Evolutionary conservation across 2,329 filamentous ascomycete species (phyloP).

Genomic region (Exophiala bonariae): DNA sequence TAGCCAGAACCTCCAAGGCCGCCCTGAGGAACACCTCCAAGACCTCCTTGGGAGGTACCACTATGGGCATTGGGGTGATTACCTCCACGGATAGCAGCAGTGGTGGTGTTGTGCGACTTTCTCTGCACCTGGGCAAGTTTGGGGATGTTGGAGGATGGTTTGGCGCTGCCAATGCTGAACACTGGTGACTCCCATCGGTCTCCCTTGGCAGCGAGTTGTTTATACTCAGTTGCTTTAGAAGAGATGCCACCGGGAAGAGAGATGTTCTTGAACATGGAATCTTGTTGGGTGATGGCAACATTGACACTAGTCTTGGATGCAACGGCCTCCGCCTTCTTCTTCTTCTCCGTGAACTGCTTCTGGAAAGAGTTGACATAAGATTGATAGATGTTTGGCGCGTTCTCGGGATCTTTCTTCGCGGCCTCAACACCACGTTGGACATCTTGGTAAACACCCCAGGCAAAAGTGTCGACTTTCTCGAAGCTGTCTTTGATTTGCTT

Average conservation of each 20-base stretch:
- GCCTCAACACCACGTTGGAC: conserved; percentile 71
- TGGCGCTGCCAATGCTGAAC: conserved; percentile 80
- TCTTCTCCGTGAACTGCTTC: conserved; percentile 70
- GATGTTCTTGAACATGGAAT: conserved; percentile 89
- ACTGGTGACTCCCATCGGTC: conserved; percentile 93
- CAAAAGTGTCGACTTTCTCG: conserved; percentile 68
- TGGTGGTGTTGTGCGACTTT: conserved; percentile 56
- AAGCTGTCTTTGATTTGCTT: conserved; percentile 85
- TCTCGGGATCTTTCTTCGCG: conserved; percentile 67
- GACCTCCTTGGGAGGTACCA: not conserved
- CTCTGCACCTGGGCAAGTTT: conserved; percentile 53
- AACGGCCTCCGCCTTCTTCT: conserved; percentile 69
- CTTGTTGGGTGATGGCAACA: conserved; percentile 79
- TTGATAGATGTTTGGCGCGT: conserved; percentile 79
- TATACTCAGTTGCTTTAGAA: conserved; percentile 91
- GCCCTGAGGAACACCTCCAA: conserved; percentile 25
- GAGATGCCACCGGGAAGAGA: conserved; percentile 84
- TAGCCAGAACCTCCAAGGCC: conserved; percentile 20
- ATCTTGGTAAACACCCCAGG: conserved; percentile 79
- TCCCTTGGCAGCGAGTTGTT: conserved; percentile 80
- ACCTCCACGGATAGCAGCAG: conserved; percentile 34
- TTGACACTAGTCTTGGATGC: conserved; percentile 73
- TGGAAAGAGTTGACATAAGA: conserved; percentile 78
- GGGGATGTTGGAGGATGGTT: conserved; percentile 72
- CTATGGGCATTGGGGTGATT: conserved; percentile 22